Evolutionary conservation across 2,329 filamentous ascomycete species (phyloP), one percentile per base, ranked within the genome.

Genomic region (Aureobasidium sp.): DNA sequence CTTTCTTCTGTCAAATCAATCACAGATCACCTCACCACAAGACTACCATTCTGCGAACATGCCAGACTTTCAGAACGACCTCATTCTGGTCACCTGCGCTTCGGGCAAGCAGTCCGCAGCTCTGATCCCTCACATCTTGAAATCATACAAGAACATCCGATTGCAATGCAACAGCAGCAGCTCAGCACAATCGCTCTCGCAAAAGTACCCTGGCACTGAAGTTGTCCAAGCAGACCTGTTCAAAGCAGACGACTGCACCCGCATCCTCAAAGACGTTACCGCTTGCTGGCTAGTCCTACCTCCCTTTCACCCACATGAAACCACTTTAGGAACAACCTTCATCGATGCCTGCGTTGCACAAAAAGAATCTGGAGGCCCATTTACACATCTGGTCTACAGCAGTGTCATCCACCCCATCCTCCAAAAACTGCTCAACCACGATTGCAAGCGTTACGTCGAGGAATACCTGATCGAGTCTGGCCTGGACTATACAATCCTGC

Each of bases 71-170:
- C 63, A 65, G 10, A 70, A 69, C 26, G 71, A 75, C 46, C 47
- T 75, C 39, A 64, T 78, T 32, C 70, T 75, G 34, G 64, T 78
- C 29, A 76, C 74, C 41, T 74, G 70, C 59, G 73, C 75, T 5
- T 70, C 69, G 26, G 75, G 75, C 50, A 76, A 75, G 56, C 75
- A 77, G 66, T 68, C 69, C 63, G 64, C 67, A 8, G 65, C 66
- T 2, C 68, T 77, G 32, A 69, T 77, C 39, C 73, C 73, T 7
- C 67, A 72, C 3, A 65, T 78, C 12, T 64, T 69, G 12, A 59
- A 67, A 20, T 68, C 70, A 59, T 71, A 70, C 66, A 70, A 69
- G 43, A 67, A 65, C 36, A 67, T 77, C 5, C 74, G 74, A 24
- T 69, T 77, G 1, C 71, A 70, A 39, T 71, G 71, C 29, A 63